These are phyloP conservation scores for Diaporthe sp. DNA, from an alignment of 2,329 filamentous ascomycete genomes.

Conservation along the genomic window DNA sequence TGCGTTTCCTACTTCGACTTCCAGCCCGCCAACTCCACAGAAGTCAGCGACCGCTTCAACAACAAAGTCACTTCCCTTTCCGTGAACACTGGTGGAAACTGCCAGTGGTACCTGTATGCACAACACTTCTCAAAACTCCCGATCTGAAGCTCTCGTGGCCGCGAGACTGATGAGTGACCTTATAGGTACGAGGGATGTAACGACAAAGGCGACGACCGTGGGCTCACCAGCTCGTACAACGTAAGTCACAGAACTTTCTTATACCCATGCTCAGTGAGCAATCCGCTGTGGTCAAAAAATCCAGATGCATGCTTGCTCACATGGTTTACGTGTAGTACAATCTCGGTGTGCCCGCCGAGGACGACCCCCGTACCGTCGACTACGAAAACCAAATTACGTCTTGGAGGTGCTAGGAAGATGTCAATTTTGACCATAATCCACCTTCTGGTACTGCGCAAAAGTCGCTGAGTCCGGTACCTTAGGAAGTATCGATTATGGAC, in stretches of 20 bases:
- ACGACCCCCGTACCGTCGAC: background rate
- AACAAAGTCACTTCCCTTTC: constrained; percentile 6
- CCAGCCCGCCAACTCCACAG: background rate
- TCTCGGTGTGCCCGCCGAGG: background rate
- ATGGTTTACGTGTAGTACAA: background rate
- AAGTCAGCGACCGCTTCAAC: constrained; percentile 12
- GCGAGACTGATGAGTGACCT: background rate
- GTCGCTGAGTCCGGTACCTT: background rate
- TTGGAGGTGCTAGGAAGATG: background rate
- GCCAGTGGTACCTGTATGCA: constrained; percentile 10
- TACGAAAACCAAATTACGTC: constrained; percentile 18
- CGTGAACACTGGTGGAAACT: background rate
- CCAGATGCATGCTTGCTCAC: background rate
- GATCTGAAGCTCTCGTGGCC: too few relatives aligned
- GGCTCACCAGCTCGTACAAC: background rate
- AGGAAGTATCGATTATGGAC: background rate
- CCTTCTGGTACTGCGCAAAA: background rate
- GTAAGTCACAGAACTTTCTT: background rate
- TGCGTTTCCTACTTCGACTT: constrained; percentile 16
- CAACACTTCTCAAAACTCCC: fast-evolving
- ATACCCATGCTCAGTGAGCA: fast-evolving
- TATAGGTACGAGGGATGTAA: background rate
- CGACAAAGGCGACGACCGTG: constrained; percentile 13
- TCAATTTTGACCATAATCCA: too few relatives aligned
- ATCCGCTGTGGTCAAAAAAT: too few relatives aligned